Evolutionary conservation across 768 basidiomycete species (phyloP), one percentile per base, ranked within the genome.

Genomic region (Amanita polypyramis): DNA sequence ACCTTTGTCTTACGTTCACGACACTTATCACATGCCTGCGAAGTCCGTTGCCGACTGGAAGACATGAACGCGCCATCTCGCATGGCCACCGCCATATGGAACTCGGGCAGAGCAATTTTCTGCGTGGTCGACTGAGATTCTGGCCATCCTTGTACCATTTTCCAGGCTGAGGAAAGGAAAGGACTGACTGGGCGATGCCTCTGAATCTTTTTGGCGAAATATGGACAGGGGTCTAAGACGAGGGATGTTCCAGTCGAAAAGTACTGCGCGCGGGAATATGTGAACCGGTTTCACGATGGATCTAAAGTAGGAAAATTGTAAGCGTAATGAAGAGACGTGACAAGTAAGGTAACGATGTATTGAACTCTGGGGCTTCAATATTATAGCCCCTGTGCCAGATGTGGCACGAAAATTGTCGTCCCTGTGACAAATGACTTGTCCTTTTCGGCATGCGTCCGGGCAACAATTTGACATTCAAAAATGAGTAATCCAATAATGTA

Each of bases 1-100:
- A 75, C 78, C 67, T 78, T 78, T 6, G 75, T 76, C 62, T 80
- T 80, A 20, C 77, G 66, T 49, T 72, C 70, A 14, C 77, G 64
- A 55, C 77, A 80, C 56, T 74, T 75, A 50, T 75, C 72, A 55
- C 77, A 80, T 17, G 77, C 77, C 50, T 75, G 74, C 0, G 69
- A 62, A 12, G 73, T 76, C 27, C 74, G 65, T 49, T 72, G 70
- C 39, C 68, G 65, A 49, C 60, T 58, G 39, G 56, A 50, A 5
- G 61, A 58, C 15, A 42, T 41, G 30, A 49, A 19, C 21, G 20
- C 30, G 34, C 29, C 46, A 34, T 52, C 45, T 30, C 43, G 27
- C 47, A 40, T 5, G 20, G 25, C n/a, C 17, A 29, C 30, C 17
- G 39, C 30, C 21, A 33, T 15, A 42, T 41, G 39, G 27, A 42